Conservation (phyloP, 768 basidiomycete genomes). For the Boletus tomentosulus region DNA sequence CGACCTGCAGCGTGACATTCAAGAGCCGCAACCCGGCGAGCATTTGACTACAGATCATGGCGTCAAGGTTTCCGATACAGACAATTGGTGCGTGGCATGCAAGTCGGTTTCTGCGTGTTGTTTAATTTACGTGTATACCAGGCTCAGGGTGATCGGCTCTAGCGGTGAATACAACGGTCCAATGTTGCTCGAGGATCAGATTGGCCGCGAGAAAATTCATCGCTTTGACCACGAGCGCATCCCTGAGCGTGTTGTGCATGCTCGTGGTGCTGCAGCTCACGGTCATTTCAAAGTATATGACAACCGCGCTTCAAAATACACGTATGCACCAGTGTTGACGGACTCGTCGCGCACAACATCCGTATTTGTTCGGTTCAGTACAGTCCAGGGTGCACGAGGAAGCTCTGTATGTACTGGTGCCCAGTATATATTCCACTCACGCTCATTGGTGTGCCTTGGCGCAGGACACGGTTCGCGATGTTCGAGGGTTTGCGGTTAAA, state of each 20-base stretch:
- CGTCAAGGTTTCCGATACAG: slow-evolving; percentile 53
- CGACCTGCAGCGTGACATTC: slow-evolving; percentile 26
- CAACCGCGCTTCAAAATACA: slow-evolving; percentile 64
- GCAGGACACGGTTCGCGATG: slow-evolving; percentile 75
- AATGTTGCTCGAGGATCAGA: slow-evolving; percentile 72
- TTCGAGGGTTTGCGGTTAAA: slow-evolving; percentile 81
- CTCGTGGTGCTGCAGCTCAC: slow-evolving; percentile 75
- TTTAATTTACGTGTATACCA: slow-evolving; percentile 22
- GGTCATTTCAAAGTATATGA: slow-evolving; percentile 78
- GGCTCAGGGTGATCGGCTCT: slow-evolving; percentile 48
- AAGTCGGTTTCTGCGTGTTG: slow-evolving; percentile 1
- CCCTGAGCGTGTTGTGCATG: slow-evolving; percentile 76
- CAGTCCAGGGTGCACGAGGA: slow-evolving; percentile 79
- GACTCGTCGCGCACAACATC: slow-evolving; percentile 72
- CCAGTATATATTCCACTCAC: background rate
- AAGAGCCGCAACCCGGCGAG: slow-evolving; percentile 10
- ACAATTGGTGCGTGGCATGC: slow-evolving; percentile 48
- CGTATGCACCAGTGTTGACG: slow-evolving; percentile 65
- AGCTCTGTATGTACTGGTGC: slow-evolving; percentile 55
- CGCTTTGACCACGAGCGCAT: slow-evolving; percentile 88
- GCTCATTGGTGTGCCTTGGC: background rate
- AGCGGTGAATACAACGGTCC: slow-evolving; percentile 55
- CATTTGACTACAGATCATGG: slow-evolving; percentile 61
- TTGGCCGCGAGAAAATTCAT: slow-evolving; percentile 70
- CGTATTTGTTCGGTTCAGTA: slow-evolving; percentile 80